Conservation (phyloP, 371 early-diverging fungal genomes). For the Rhizopus delemar region DNA sequence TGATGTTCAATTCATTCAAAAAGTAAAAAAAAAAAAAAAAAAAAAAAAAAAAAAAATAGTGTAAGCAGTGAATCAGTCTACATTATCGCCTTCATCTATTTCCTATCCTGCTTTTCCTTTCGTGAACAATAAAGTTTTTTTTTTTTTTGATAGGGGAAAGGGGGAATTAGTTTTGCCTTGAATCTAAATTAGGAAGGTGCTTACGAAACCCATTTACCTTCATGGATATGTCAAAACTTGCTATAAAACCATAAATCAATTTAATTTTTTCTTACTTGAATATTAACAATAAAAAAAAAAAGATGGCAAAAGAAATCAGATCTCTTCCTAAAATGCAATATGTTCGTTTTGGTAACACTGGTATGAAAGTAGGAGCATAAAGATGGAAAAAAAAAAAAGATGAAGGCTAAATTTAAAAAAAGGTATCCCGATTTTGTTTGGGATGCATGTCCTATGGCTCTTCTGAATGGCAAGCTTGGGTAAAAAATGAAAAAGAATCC, state of each 20-base stretch:
- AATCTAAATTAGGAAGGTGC: too few relatives aligned
- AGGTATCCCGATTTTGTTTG: constrained; percentile 41
- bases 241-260: neutral
- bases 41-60: too few relatives aligned
- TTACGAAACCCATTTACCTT: too few relatives aligned
- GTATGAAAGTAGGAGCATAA: constrained; percentile 20
- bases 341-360: constrained; percentile 46
- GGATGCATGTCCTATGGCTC: constrained; percentile 47
- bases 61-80: too few relatives aligned
- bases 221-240: too few relatives aligned
- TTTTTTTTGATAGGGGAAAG: too few relatives aligned
- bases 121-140: too few relatives aligned
- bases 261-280: neutral
- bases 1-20: too few relatives aligned
- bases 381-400: neutral
- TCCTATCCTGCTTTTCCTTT: too few relatives aligned
- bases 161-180: too few relatives aligned
- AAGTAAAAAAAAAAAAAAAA: too few relatives aligned
- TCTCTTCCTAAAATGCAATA: constrained; percentile 27
- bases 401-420: neutral
- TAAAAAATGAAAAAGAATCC: constrained; percentile 38
- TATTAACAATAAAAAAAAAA: neutral
- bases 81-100: too few relatives aligned
- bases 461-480: constrained; percentile 21
- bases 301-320: constrained; percentile 8